phyloP scores from a whole-genome alignment of 495 filamentous ascomycete species.

The Penicillium salamii region DNA sequence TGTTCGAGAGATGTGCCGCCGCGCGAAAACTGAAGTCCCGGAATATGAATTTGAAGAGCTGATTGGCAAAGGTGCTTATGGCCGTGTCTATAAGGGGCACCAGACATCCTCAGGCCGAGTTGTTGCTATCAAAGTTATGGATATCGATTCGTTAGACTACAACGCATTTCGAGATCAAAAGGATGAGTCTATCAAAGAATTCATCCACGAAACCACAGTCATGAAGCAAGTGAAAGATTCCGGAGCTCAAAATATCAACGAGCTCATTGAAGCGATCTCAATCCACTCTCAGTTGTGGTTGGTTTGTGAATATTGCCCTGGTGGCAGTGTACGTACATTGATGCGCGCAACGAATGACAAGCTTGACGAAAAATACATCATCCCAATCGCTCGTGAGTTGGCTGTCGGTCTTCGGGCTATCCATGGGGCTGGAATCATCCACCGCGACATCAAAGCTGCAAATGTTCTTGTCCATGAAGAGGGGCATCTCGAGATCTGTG shows the following conservation, averaged over 20 bases:
- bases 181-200: constrained; percentile 79
- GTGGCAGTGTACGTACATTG: constrained; percentile 90
- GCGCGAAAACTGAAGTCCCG: constrained; percentile 45
- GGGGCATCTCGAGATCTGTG: constrained; percentile 84
- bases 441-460: constrained; percentile 92
- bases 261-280: constrained; percentile 80
- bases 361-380: constrained; percentile 86
- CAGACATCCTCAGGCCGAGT: constrained; percentile 57
- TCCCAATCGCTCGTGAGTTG: constrained; percentile 83
- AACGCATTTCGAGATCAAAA: constrained; percentile 62
- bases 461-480: constrained; percentile 90
- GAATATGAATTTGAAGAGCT: constrained; percentile 83
- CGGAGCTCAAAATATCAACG: constrained; percentile 87
- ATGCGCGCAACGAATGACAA: constrained; percentile 62
- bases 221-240: constrained; percentile 80
- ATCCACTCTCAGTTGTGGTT: constrained; percentile 91
- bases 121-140: constrained; percentile 93
- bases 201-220: constrained; percentile 84
- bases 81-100: constrained; percentile 83
- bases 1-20: constrained; percentile 47
- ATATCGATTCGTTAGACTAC: constrained; percentile 86
- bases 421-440: constrained; percentile 89
- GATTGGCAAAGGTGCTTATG: constrained; percentile 94
- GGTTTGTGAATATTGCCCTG: constrained; percentile 91
- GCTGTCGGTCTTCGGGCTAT: constrained; percentile 81